These are phyloP conservation scores for Ophiocordyceps polyrhachis-furcata DNA, from an alignment of 2,329 filamentous ascomycete species.

Conservation along the genomic window DNA sequence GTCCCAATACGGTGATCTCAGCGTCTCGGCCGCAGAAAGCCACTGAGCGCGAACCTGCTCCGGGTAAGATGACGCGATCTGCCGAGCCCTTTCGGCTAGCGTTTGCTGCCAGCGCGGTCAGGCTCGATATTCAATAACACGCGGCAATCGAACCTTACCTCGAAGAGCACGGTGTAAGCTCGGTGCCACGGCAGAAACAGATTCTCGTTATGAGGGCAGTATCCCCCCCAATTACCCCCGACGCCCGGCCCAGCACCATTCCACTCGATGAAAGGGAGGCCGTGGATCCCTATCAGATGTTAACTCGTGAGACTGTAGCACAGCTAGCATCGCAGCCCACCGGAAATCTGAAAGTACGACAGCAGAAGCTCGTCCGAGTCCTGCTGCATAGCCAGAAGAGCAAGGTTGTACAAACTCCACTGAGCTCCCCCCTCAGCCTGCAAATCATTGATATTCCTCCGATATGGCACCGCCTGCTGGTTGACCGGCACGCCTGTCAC, in stretches of 20 bases:
- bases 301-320: background rate
- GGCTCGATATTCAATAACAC: too few relatives aligned
- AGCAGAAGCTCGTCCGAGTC: conserved; percentile 19
- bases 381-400: conserved; percentile 24
- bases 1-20: conserved; percentile 36
- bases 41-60: conserved; percentile 17
- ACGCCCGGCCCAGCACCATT: conserved; percentile 17
- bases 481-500: background rate
- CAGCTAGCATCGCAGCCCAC: conserved; percentile 10
- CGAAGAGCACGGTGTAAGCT: conserved; percentile 32
- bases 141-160: conserved; percentile 17
- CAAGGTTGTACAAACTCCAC: conserved; percentile 27
- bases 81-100: conserved; percentile 25
- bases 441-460: background rate
- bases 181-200: conserved; percentile 38
- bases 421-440: conserved; percentile 1
- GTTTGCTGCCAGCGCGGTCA: conserved; percentile 19
- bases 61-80: conserved; percentile 28
- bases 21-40: conserved; percentile 21
- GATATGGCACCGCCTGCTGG: background rate
- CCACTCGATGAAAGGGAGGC: conserved; percentile 22
- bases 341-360: conserved; percentile 32
- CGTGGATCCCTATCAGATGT: conserved; percentile 17
- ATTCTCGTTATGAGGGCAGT: conserved; percentile 28
- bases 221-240: conserved; percentile 17